Percentiles rank a stretch among this genome's conserved stretches.
These are phyloP conservation scores for Lipomyces orientalis DNA, from an alignment of 805 yeast genomes.

Conservation along the genomic window DNA sequence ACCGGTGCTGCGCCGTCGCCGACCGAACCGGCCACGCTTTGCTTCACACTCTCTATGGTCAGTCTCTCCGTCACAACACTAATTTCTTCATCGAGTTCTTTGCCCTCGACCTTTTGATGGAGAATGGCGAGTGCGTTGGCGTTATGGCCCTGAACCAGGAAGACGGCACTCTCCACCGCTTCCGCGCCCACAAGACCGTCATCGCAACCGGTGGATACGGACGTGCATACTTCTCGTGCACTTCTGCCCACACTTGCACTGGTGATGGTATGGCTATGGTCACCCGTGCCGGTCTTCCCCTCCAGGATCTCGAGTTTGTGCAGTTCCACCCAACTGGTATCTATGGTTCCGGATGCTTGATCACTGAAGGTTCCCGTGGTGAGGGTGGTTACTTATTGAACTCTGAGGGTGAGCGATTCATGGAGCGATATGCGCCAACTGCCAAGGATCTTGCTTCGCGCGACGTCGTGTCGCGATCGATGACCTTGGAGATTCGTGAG, in stretches of 20 bases:
- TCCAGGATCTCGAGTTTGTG: slow-evolving; percentile 95
- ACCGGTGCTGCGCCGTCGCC: slow-evolving; percentile 99
- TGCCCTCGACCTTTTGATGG: slow-evolving; percentile 91
- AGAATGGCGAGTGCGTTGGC: slow-evolving; percentile 96
- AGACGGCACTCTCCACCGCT: slow-evolving; percentile 97
- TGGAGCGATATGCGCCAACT: slow-evolving; percentile 99
- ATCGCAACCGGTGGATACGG: slow-evolving; percentile 99
- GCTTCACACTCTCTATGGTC: slow-evolving; percentile 94
- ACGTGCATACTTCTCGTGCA: slow-evolving; percentile 97
- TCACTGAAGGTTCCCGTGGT: slow-evolving; percentile 99
- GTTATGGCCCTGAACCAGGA: slow-evolving; percentile 97
- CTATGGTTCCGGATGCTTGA: slow-evolving; percentile 98
- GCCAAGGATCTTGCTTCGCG: slow-evolving; percentile 98
- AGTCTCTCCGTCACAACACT: slow-evolving; percentile 93
- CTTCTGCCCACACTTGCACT: slow-evolving; percentile 99
- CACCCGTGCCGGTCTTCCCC: slow-evolving; percentile 95
- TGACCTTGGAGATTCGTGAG: slow-evolving; percentile 97
- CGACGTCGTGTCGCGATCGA: slow-evolving; percentile 98
- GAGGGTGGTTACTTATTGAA: slow-evolving; percentile 98
- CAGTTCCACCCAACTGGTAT: slow-evolving; percentile 99
- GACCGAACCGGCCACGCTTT: slow-evolving; percentile 99
- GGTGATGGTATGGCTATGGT: slow-evolving; percentile 99
- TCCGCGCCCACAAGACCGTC: slow-evolving; percentile 94
- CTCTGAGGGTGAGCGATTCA: slow-evolving; percentile 98
- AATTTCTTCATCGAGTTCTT: slow-evolving; percentile 97